phyloP scores from a whole-genome alignment of 768 basidiomycete species.

The Ephemerocybe angulata region DNA sequence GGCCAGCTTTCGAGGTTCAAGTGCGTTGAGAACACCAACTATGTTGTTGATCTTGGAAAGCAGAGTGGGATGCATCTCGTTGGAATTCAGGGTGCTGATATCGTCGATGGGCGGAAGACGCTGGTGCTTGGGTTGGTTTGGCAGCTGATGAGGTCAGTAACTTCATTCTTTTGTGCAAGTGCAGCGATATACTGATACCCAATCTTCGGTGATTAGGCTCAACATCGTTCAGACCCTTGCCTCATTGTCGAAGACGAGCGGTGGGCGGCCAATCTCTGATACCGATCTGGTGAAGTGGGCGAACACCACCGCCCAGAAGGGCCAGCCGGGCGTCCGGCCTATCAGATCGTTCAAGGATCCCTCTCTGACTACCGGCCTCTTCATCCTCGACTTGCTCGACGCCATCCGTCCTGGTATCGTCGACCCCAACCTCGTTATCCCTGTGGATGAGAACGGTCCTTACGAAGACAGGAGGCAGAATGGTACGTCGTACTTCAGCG shows the following conservation, averaged over 20 bases:
- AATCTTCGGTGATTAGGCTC: slow-evolving; percentile 41
- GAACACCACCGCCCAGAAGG: slow-evolving; percentile 79
- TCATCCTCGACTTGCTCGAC: slow-evolving; percentile 91
- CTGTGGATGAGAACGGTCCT: slow-evolving; percentile 54
- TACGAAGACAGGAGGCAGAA: slow-evolving; percentile 93
- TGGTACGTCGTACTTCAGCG: slow-evolving; percentile 55
- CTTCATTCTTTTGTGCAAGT: too few relatives aligned
- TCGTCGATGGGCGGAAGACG: slow-evolving; percentile 90
- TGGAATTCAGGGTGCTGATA: slow-evolving; percentile 96
- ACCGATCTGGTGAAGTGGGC: slow-evolving; percentile 96
- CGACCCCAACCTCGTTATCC: slow-evolving; percentile 75
- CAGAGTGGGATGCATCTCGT: slow-evolving; percentile 94
- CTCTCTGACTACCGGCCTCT: slow-evolving; percentile 79
- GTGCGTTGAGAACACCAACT: slow-evolving; percentile 97
- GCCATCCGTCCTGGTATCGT: slow-evolving; percentile 92
- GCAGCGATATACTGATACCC: not conserved
- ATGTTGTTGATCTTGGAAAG: slow-evolving; percentile 87
- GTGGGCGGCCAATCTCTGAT: slow-evolving; percentile 84
- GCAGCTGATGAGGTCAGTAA: slow-evolving; percentile 87
- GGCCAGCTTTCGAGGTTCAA: slow-evolving; percentile 91
- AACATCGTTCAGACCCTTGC: slow-evolving; percentile 90
- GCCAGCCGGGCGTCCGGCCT: slow-evolving; percentile 50
- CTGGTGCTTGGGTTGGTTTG: slow-evolving; percentile 94
- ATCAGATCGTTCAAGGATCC: slow-evolving; percentile 97
- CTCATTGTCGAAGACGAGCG: slow-evolving; percentile 56